Evolutionary conservation across 805 yeast genomes (phyloP), one percentile per base, ranked within the genome.

Genomic region (Cyberlindnera mycetangii): DNA sequence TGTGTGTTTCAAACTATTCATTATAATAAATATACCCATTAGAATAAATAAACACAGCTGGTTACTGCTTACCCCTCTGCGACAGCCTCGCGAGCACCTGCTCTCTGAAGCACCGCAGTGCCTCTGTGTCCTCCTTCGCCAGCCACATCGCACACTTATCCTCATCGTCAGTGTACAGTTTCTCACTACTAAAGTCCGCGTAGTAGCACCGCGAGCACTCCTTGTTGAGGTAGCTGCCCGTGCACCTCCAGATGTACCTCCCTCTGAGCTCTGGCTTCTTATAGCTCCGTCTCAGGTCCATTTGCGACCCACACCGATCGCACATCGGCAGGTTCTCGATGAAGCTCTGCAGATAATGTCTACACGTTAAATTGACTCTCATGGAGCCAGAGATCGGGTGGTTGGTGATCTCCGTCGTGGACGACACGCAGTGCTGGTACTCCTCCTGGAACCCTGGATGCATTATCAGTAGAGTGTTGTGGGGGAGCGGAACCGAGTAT

Each of bases 371-470:
- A 50, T 81, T 85, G 49, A 82, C 73, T 41, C 95, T 63, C 5
- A 68, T 48, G 1, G 71, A 52, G 0, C 82, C 83, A 1, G 81
- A 58, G 0, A 72, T 61, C 0, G 75, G 72, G 50, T 83, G 83
- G 0, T 65, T 51, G 15, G 70, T 66, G 3, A 79, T 61, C 7
- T 64, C 64, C 6, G 62, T 58, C 32, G 71, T 62, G 1, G 79
- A 68, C 5, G 76, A 76, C 0, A 86, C 78, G 47, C 79, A 68
- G 55, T 87, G 95, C 54, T 80, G 84, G 58, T 65, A 86, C 40
- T 76, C 78, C 51, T 86, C 95, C 58, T 86, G 95, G 49, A 86
- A 81, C 0, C 88, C 89, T 1, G 88, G 84, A 47, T 82, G 80
- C 95, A 86, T 85, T 3, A 86, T 62, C 3, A 85, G 54, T 31